These are phyloP conservation scores for Aspergillus eucalypticola DNA, from an alignment of 2,329 filamentous ascomycete species.

Conservation along the genomic window DNA sequence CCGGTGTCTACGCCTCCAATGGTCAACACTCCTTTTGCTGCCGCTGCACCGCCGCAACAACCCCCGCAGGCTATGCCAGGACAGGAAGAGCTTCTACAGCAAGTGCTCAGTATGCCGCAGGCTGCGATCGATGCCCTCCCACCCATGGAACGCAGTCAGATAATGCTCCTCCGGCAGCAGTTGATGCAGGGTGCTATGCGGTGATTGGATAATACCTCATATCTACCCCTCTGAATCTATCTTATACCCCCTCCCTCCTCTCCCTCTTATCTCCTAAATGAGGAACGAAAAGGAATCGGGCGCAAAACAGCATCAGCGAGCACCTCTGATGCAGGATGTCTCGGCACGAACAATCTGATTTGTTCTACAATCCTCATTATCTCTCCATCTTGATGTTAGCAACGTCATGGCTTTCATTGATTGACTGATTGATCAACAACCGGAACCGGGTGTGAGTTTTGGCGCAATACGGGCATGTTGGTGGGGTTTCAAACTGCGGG, in stretches of 20 bases:
- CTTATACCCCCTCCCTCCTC: background rate
- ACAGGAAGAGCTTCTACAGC: conserved; percentile 73
- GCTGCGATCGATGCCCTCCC: conserved; percentile 77
- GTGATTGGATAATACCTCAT: conserved; percentile 11
- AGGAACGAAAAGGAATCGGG: background rate
- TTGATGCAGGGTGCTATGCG: conserved; percentile 51
- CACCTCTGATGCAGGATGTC: background rate
- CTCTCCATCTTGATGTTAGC: background rate
- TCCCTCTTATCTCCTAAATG: background rate
- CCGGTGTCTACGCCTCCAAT: conserved; percentile 56
- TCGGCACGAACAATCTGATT: too few species aligned
- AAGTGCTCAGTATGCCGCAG: conserved; percentile 78
- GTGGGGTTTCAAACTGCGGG: background rate
- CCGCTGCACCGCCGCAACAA: conserved; percentile 48
- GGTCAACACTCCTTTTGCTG: conserved; percentile 43
- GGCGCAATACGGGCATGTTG: background rate
- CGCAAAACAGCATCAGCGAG: background rate
- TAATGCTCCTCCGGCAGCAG: conserved; percentile 72
- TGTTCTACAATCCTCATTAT: too few species aligned
- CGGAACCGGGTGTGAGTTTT: background rate
- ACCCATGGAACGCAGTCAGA: conserved; percentile 73
- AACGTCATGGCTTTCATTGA: background rate
- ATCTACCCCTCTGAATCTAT: background rate
- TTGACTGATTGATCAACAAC: background rate
- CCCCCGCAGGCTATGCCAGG: conserved; percentile 53